These are phyloP conservation scores for Pezicula radicicola DNA, from an alignment of 2,329 filamentous ascomycete genomes.

Conservation along the genomic window DNA sequence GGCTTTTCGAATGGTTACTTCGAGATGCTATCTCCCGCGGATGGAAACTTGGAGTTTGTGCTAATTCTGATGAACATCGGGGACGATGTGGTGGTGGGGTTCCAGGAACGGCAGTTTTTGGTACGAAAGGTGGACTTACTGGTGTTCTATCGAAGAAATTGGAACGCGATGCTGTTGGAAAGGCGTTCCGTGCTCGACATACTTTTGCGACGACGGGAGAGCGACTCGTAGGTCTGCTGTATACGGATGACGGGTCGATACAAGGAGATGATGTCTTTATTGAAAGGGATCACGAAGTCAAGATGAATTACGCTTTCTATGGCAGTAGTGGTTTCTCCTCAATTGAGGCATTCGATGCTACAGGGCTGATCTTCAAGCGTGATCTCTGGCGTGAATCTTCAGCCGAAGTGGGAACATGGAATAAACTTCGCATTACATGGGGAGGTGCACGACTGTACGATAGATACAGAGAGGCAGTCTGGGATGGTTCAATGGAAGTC, in stretches of 20 bases:
- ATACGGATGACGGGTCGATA: slow-evolving; percentile 11
- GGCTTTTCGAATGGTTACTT: slow-evolving; percentile 32
- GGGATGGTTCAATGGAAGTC: slow-evolving; percentile 26
- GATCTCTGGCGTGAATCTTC: slow-evolving; percentile 20
- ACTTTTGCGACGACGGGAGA: slow-evolving; percentile 31
- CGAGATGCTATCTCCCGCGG: slow-evolving; percentile 28
- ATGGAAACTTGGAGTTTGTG: slow-evolving; percentile 32
- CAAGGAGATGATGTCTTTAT: slow-evolving; percentile 26
- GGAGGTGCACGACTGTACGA: slow-evolving; percentile 31
- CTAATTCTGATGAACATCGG: slow-evolving; percentile 34
- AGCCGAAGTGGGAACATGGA: neutral
- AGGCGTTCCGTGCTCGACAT: slow-evolving; percentile 22
- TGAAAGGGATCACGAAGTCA: slow-evolving; percentile 7
- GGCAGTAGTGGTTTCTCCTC: slow-evolving; percentile 24
- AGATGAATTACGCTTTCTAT: slow-evolving; percentile 22
- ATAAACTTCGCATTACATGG: slow-evolving; percentile 26
- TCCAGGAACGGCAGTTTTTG: slow-evolving; percentile 31
- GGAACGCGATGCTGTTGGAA: slow-evolving; percentile 16
- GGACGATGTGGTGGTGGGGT: slow-evolving; percentile 34
- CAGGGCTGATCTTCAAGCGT: slow-evolving; percentile 21
- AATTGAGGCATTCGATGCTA: slow-evolving; percentile 27
- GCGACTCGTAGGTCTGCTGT: slow-evolving; percentile 24
- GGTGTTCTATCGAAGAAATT: slow-evolving; percentile 22
- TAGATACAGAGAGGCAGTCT: slow-evolving; percentile 30
- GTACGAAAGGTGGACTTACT: slow-evolving; percentile 26